Evolutionary conservation across 371 early-diverging fungal genomes (phyloP).

Genomic region (Capniomyces stellatus): DNA sequence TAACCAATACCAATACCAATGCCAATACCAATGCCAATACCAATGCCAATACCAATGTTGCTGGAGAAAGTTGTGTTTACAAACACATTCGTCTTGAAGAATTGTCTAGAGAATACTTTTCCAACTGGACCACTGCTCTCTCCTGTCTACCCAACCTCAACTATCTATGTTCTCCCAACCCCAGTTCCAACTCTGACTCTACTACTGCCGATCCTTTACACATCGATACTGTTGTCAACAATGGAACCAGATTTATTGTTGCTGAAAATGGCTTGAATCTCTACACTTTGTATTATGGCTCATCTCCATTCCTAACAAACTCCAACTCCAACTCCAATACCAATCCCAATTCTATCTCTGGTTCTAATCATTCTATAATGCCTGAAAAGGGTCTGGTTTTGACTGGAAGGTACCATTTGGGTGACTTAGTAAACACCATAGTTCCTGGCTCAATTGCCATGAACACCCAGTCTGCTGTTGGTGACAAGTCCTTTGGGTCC

Average conservation of each 20-base stretch:
- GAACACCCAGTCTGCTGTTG: slow-evolving; percentile 14
- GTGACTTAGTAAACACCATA: slow-evolving; percentile 62
- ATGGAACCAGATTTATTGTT: neutral
- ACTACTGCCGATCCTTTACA: neutral
- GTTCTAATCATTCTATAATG: neutral
- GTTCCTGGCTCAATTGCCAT: slow-evolving; percentile 53
- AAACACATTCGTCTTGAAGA: slow-evolving; percentile 11
- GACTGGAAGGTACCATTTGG: slow-evolving; percentile 55
- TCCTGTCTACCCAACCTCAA: slow-evolving; percentile 11
- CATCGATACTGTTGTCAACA: neutral
- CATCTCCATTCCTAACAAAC: neutral
- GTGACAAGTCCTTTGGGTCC: slow-evolving; percentile 26
- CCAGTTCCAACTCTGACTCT: too few relatives aligned
- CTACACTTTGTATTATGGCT: neutral
- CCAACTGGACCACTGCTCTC: slow-evolving; percentile 49
- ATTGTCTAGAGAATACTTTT: slow-evolving; percentile 39
- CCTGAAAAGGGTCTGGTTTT: slow-evolving; percentile 30
- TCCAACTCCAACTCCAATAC: neutral
- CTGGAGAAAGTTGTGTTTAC: neutral
- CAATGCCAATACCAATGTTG: neutral
- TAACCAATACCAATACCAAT: slow-evolving; percentile 9
- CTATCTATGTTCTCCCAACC: too few relatives aligned
- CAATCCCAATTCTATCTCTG: neutral
- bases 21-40: neutral
- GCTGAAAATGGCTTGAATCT: slow-evolving; percentile 3